These are phyloP conservation scores for Cytauxzoon felis DNA, from an alignment of 169 alveolate species.

Conservation along the genomic window DNA sequence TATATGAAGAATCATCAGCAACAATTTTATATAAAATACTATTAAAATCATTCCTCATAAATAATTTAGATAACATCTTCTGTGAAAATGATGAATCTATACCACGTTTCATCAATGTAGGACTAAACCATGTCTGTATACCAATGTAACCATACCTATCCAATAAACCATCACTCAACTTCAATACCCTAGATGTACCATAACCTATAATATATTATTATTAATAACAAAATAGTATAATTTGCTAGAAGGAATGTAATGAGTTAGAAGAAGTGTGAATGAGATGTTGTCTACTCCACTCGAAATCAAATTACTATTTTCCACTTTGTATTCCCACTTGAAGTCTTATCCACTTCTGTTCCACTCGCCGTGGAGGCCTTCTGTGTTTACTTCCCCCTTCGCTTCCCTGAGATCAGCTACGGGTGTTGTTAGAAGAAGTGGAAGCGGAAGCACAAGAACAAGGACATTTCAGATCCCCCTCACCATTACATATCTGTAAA, in stretches of 20 bases:
- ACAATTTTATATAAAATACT: slow-evolving; percentile 66
- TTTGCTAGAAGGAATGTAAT: neutral
- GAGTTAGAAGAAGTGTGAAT: neutral
- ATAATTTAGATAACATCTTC: slow-evolving; percentile 53
- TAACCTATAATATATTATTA: slow-evolving; percentile 29
- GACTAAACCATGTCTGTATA: slow-evolving; percentile 70
- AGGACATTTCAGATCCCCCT: too few relatives aligned
- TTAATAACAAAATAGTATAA: neutral
- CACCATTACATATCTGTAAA: too few relatives aligned
- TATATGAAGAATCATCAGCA: slow-evolving; percentile 69
- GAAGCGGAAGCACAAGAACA: too few relatives aligned
- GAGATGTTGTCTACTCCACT: neutral
- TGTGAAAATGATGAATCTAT: slow-evolving; percentile 36
- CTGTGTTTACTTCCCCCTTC: too few relatives aligned
- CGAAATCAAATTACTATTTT: too few relatives aligned
- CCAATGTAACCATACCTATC: slow-evolving; percentile 56
- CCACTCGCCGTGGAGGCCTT: too few relatives aligned
- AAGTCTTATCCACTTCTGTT: too few relatives aligned
- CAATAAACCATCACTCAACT: slow-evolving; percentile 35
- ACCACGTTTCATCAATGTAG: slow-evolving; percentile 55
- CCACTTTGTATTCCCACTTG: too few relatives aligned
- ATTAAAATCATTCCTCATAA: slow-evolving; percentile 43
- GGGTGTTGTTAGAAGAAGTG: too few relatives aligned
- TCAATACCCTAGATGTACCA: slow-evolving; percentile 36
- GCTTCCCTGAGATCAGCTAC: too few relatives aligned